phyloP scores from a whole-genome alignment of 169 alveolate genomes.

The Eimeria falciformis region DNA sequence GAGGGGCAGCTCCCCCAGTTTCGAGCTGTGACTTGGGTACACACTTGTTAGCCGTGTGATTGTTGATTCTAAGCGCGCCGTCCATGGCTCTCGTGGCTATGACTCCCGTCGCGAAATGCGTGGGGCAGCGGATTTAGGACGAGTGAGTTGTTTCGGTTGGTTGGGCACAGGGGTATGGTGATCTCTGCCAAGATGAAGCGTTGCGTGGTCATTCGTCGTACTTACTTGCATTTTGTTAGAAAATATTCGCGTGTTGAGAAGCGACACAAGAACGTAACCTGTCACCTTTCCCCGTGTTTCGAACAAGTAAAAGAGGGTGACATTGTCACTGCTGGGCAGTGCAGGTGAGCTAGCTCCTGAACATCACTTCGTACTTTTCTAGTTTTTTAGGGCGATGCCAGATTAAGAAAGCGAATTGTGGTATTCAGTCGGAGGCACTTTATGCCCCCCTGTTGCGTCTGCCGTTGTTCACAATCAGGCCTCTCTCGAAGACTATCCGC shows the following conservation, averaged over 20 bases:
- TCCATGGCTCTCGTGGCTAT: too few species aligned
- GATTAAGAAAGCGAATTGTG: too few species aligned
- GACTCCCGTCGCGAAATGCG: too few species aligned
- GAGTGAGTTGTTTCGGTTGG: slow-evolving; percentile 76
- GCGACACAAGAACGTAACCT: slow-evolving; percentile 98
- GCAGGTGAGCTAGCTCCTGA: slow-evolving; percentile 88
- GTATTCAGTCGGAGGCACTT: too few species aligned
- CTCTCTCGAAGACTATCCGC: slow-evolving; percentile 99
- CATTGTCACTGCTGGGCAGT: slow-evolving; percentile 98
- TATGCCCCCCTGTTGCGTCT: neutral
- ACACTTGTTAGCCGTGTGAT: too few species aligned
- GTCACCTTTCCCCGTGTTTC: slow-evolving; percentile 99
- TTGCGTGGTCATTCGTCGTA: slow-evolving; percentile 98
- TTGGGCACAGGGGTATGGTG: slow-evolving; percentile 95
- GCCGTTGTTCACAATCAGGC: slow-evolving; percentile 89
- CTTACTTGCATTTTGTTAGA: slow-evolving; percentile 98
- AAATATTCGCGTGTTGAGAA: slow-evolving; percentile 99
- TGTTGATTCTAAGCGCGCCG: too few species aligned
- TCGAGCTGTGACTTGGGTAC: too few species aligned
- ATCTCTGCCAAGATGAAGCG: slow-evolving; percentile 99
- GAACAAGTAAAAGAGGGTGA: slow-evolving; percentile 97
- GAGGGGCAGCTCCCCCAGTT: too few species aligned
- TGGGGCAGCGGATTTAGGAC: too few species aligned
- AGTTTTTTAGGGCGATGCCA: too few species aligned
- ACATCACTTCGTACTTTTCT: too few species aligned